Conservation (phyloP, 768 basidiomycete species). For the Tephrocybe sp. region DNA sequence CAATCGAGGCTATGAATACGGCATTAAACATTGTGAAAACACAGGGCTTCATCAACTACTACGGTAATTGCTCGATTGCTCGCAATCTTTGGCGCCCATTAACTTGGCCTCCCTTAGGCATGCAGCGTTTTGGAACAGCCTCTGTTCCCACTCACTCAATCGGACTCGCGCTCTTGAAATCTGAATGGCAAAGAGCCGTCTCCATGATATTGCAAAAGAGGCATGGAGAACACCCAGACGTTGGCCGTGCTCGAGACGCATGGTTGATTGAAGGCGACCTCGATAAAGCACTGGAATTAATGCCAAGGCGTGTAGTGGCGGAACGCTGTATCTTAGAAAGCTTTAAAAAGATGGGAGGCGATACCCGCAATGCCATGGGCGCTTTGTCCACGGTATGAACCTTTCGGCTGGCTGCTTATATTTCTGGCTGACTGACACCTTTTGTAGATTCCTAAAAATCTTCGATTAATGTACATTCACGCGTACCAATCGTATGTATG, state of each 20-base stretch:
- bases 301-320: constrained; percentile 91
- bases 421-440: neutral
- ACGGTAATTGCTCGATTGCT: constrained; percentile 49
- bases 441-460: constrained; percentile 85
- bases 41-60: constrained; percentile 97
- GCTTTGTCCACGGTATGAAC: constrained; percentile 73
- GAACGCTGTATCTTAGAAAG: constrained; percentile 91
- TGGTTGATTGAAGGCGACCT: constrained; percentile 86
- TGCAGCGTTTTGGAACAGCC: constrained; percentile 99
- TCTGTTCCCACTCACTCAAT: constrained; percentile 94
- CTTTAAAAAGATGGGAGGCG: constrained; percentile 76
- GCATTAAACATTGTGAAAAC: constrained; percentile 76
- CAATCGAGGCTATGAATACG: constrained; percentile 65
- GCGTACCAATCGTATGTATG: constrained; percentile 98
- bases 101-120: constrained; percentile 49
- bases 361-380: constrained; percentile 82
- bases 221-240: constrained; percentile 91
- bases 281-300: constrained; percentile 75
- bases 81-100: constrained; percentile 7
- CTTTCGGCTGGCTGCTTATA: constrained; percentile 5
- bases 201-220: constrained; percentile 78
- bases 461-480: constrained; percentile 96
- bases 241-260: constrained; percentile 76
- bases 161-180: constrained; percentile 84
- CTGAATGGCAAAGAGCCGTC: constrained; percentile 88